Evolutionary conservation across 176 grass and related monocot genomes (phyloP), one percentile per base, ranked within the genome.

Genomic region (Aegilops bicornis): DNA sequence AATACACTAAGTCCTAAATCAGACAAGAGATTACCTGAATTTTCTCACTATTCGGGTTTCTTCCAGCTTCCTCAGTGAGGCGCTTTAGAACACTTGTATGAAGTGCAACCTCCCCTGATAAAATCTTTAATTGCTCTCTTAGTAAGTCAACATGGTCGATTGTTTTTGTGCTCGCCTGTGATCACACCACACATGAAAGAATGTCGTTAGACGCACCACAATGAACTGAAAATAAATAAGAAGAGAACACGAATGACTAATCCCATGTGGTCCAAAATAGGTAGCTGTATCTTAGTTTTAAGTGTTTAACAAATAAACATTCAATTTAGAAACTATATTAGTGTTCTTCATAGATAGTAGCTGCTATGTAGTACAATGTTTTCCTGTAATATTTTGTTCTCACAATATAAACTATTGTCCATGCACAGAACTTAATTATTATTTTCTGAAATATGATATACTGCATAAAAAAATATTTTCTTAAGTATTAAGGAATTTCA

Each of bases 101-200:
- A 84, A 99, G 94, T 74, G 97, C 90, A 19, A 99, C 97, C 82
- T 99, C 97, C 83, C 97, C 94, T 42, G 97, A 89, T 48, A 99
- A 71, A 94, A 99, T 97, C 69, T 99, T 99, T 77, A 99, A 80
- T 78, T 99, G 97, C 52, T 99, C 97, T 89, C 92, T 92, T 58
- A 97, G 73, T 64, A 96, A 94, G 88, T 99, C 97, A 74, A 97
- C 87, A 77, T 96, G 94, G 82, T 98, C 97, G 74, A 94, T 91
- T 15, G 88, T 94, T 98, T 96, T 98, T 83, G 81, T 91, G 79
- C 93, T 98, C 45, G 79, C 78, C 96, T 98, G 93, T 59, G 30
- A 76, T 62, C 64, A 91, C 39, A 87, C 13, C 69, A 85, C 5
- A 62, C n/a, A 83, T 82, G 45, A 79, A 64, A 89, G 22, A 15